These are phyloP conservation scores for Millerago galiae DNA, from an alignment of 805 yeast genomes.

Conservation along the genomic window DNA sequence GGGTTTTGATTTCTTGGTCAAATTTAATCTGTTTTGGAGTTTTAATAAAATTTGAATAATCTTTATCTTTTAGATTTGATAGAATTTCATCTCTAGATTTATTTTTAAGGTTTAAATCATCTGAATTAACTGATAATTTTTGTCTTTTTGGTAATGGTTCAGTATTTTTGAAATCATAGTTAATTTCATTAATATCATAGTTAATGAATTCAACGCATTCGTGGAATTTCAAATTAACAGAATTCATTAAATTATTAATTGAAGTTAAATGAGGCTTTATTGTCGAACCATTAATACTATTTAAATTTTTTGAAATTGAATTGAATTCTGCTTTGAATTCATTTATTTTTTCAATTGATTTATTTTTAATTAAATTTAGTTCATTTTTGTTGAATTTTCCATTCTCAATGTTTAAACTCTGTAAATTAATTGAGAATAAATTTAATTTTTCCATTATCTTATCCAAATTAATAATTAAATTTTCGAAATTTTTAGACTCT, in stretches of 20 bases:
- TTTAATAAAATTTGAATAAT: background rate
- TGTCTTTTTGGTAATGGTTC: slow-evolving; percentile 17
- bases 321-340: slow-evolving; percentile 11
- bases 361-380: slow-evolving; percentile 8
- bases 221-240: slow-evolving; percentile 4
- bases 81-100: slow-evolving; percentile 14
- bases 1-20: background rate
- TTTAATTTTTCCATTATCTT: slow-evolving; percentile 9
- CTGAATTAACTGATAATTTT: slow-evolving; percentile 6
- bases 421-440: slow-evolving; percentile 8
- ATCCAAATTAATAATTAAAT: slow-evolving; percentile 6
- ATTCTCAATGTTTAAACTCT: slow-evolving; percentile 10
- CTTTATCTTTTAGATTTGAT: background rate
- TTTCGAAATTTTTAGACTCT: background rate
- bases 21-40: background rate
- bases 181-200: slow-evolving; percentile 1
- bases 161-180: slow-evolving; percentile 8
- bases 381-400: slow-evolving; percentile 12
- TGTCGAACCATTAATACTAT: slow-evolving; percentile 12
- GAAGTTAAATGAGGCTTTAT: slow-evolving; percentile 12
- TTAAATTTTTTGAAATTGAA: slow-evolving; percentile 8
- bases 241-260: slow-evolving; percentile 5
- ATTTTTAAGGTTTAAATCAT: slow-evolving; percentile 2
- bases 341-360: slow-evolving; percentile 10
- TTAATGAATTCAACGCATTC: slow-evolving; percentile 4